Evolutionary conservation across 129 eudicot species (phyloP), one percentile per base, ranked within the genome.

Genomic region (Dittrichia graveolens): DNA sequence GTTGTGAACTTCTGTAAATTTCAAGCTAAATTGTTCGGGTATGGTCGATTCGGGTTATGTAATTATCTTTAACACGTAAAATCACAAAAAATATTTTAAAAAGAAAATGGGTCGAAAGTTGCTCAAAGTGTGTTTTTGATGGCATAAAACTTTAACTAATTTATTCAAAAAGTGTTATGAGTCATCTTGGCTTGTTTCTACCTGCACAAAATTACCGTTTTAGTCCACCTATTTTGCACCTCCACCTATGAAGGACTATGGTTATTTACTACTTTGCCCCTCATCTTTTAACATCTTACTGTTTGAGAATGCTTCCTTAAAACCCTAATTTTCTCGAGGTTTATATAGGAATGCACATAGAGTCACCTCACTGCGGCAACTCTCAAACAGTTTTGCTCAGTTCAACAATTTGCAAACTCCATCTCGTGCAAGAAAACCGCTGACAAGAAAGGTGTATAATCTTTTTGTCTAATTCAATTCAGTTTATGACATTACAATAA

Each of bases 311-410:
- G 34, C 54, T 65, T 52, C 2, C 57, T 69, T 8, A 58, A 54
- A 67, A 63, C 54, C 18, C 8, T 19, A 6, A 42, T 3, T 40
- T 8, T 59, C 42, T 59, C 35, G 53, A 13, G 34, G 19, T 48
- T 52, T 68, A 65, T 79, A 34, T 78, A 90, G 98, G 84, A 89
- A 73, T 78, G 71, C 87, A 5, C 79, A 84, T 67, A 84, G 90
- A 77, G 83, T 76, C 52, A 43, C 82, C 73, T 84, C 96, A 18
- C 78, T 86, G 40, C 92, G 97, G 31, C 97, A 94, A 59, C 91
- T 94, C 46, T 94, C 99, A 45, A 94, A 61, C 86, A 85, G 66
- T 65, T 90, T 94, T 70, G 81, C 97, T 6, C 99, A 94, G 65
- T 90, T 90, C 82, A 90, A 85, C 82, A 90, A 94, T 74, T 76